Conservation (phyloP, 768 basidiomycete species). For the Mycena galopus region DNA sequence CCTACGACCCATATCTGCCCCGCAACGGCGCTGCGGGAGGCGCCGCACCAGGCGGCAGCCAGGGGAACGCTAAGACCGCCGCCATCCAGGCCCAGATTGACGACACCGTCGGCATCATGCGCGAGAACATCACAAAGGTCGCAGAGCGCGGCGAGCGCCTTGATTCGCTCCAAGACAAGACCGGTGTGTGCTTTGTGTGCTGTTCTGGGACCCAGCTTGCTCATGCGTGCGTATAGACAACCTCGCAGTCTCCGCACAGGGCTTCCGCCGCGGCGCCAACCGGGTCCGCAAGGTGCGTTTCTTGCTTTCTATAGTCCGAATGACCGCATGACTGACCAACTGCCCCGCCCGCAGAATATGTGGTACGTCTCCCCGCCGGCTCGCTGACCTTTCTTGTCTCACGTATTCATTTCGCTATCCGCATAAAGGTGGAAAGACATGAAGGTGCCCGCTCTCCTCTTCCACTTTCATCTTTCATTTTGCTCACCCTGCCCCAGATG, state of each 20-base stretch:
- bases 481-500: constrained; percentile 70
- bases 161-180: constrained; percentile 97
- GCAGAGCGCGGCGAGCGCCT: constrained; percentile 95
- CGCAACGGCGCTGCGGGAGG: constrained; percentile 79
- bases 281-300: constrained; percentile 91
- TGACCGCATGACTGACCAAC: too few species aligned
- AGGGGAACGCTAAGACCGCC: constrained; percentile 87
- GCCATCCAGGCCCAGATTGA: constrained; percentile 97
- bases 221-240: constrained; percentile 71
- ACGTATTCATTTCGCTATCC: constrained; percentile 12
- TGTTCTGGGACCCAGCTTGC: background rate
- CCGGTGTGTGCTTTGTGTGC: constrained; percentile 74
- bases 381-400: constrained; percentile 12
- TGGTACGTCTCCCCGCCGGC: constrained; percentile 71
- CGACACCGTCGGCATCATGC: constrained; percentile 97
- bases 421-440: constrained; percentile 95
- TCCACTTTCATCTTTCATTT: constrained; percentile 21
- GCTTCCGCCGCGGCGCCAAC: constrained; percentile 97
- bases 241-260: constrained; percentile 98
- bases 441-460: constrained; percentile 76
- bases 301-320: too few species aligned
- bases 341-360: too few species aligned
- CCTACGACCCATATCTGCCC: constrained; percentile 99
- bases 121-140: constrained; percentile 96
- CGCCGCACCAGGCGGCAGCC: constrained; percentile 59